These are phyloP conservation scores for Telopea speciosissima DNA, from an alignment of 177 flowering plant species.

Conservation along the genomic window DNA sequence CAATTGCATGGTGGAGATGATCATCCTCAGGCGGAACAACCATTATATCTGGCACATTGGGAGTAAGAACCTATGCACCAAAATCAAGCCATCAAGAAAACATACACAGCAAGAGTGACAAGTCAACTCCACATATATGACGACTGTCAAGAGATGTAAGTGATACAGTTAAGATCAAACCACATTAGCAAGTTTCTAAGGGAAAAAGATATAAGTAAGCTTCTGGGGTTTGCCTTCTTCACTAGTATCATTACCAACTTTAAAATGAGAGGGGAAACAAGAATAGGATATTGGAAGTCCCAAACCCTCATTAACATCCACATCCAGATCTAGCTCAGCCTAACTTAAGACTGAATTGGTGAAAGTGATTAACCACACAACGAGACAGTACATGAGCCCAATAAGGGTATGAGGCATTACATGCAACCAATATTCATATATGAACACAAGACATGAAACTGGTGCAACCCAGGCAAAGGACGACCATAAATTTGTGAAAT, in stretches of 20 bases:
- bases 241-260: not conserved
- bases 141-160: not conserved
- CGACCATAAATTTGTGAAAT: no score
- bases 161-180: no score
- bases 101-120: not conserved
- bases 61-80: conserved; percentile 77
- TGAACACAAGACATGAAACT: not conserved
- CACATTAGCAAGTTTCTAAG: not conserved
- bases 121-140: not conserved
- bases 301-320: not conserved
- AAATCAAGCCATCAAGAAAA: conserved; percentile 7
- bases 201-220: not conserved
- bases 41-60: conserved; percentile 95
- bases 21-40: conserved; percentile 80
- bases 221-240: not conserved
- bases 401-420: not conserved
- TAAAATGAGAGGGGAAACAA: not conserved
- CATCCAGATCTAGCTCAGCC: not conserved
- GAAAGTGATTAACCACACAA: not conserved
- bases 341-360: not conserved
- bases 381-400: not conserved
- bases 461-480: not conserved
- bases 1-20: conserved; percentile 87
- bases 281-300: not conserved
- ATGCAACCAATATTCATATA: not conserved